Evolutionary conservation across 352 stramenopile genomes (phyloP), one percentile per base, ranked within the genome.

Genomic region (Bremia lactucae): DNA sequence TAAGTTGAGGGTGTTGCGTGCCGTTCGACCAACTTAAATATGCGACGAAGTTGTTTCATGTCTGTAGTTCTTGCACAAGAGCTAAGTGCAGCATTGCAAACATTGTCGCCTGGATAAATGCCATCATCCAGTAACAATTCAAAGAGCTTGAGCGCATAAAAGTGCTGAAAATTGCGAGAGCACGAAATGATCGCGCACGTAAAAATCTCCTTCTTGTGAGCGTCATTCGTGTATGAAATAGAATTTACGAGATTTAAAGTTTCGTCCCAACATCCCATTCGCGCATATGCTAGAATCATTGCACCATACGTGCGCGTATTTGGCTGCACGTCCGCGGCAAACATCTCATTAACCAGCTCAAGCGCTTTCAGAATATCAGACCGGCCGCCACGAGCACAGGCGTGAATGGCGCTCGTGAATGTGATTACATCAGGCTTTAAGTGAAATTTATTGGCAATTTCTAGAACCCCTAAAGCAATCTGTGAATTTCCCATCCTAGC

Each of bases 321-420:
- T 16, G 77, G 73, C 45, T 59, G 38, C 6, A 89, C 58, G 13
- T 67, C 56, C 21, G 49, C 43, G 11, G 52, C 52, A 31, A 85
- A 68, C 80, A 92, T 89, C 46, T 88, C 72, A 21, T 87, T 72
- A n/a, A 89, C 53, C 19, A 87, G 48, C 10, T 76, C 60, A n/a
- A 87, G 56, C 6, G 74, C 74, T 45, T 55, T 59, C 0, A 67
- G 49, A 29, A 86, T 52, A 35, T 80, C 65, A 15, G 57, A 58
- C 18, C 55, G 65, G 6, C 51, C 53, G 14, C 70, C 72, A 34
- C 75, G 75, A 8, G 74, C 75, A 26, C 76, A 92, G 19, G 77
- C 77, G 54, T 85, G 70, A 46, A 92, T 92, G 20, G 71, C 72
- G 42, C 72, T 84, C 18, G 74, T 88, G 63, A 83, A 92, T 21